Percentiles rank a stretch among this genome's conserved stretches.
Conservation (phyloP, 331 rosid species). For the Pyrus hybrid region DNA sequence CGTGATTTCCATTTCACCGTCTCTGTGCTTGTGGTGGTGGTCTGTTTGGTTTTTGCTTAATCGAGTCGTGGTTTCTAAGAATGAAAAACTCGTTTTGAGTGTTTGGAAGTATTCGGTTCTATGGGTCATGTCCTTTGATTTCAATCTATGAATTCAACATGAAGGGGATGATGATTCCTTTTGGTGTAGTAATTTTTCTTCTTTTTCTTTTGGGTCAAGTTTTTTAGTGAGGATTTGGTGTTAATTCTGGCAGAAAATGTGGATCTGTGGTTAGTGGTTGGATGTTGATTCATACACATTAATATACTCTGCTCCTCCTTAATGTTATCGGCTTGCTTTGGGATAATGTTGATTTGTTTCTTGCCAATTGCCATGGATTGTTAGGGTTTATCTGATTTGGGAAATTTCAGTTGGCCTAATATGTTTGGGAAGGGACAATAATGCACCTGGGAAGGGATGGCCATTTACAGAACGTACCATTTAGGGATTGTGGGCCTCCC, state of each 20-base stretch:
- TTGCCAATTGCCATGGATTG: neutral
- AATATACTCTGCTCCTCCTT: conserved; percentile 12
- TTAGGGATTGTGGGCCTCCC: neutral
- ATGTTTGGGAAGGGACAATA: neutral
- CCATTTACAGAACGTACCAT: neutral
- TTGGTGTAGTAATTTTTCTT: neutral
- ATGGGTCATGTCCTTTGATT: neutral
- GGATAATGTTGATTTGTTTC: neutral
- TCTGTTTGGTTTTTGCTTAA: neutral
- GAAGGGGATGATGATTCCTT: neutral
- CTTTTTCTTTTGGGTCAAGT: neutral
- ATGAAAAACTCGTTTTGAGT: neutral
- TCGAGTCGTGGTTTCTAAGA: neutral
- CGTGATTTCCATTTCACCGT: neutral
- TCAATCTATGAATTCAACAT: neutral
- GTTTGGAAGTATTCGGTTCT: neutral
- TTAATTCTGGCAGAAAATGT: neutral
- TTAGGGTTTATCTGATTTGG: neutral
- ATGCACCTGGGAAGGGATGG: neutral
- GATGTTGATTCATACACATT: conserved; percentile 7
- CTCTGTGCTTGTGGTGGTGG: neutral
- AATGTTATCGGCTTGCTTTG: neutral
- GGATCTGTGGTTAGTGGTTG: neutral
- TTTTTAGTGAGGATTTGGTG: neutral
- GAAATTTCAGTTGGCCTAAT: neutral